Conservation (phyloP, 106 monocot genomes). For the Posidonia australis region DNA sequence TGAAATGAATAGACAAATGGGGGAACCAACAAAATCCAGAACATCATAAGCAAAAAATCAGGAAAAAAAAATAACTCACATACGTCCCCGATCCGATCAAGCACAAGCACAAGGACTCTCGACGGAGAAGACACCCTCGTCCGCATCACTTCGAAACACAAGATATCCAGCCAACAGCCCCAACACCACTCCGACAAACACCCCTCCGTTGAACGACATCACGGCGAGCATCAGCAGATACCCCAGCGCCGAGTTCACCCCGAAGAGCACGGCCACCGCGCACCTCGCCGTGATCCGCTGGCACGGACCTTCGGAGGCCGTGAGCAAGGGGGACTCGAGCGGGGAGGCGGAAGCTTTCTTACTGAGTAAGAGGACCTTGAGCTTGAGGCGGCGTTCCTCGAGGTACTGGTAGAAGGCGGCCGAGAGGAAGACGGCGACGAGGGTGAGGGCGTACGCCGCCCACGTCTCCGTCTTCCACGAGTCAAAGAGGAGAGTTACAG, state of each 20-base stretch:
- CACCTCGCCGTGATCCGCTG: constrained; percentile 14
- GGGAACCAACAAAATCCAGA: neutral
- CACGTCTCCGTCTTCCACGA: constrained; percentile 60
- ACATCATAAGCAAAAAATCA: neutral
- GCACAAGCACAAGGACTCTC: constrained; percentile 73
- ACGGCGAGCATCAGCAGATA: constrained; percentile 94
- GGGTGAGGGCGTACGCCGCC: constrained; percentile 47
- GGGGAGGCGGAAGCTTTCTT: constrained; percentile 6
- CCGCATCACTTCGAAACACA: constrained; percentile 51
- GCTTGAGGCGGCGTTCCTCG: constrained; percentile 50
- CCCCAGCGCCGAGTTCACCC: constrained; percentile 68
- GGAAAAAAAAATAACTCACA: neutral
- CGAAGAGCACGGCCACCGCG: constrained; percentile 39
- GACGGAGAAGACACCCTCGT: constrained; percentile 35
- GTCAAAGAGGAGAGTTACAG: constrained; percentile 78
- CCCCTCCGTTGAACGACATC: constrained; percentile 92
- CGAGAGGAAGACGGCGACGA: constrained; percentile 55
- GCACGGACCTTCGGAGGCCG: constrained; percentile 1
- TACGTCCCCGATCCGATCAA: constrained; percentile 13
- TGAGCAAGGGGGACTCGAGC: constrained; percentile 29
- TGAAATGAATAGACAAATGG: no score
- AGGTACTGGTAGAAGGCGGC: constrained; percentile 88
- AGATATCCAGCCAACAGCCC: constrained; percentile 64
- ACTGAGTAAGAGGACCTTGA: constrained; percentile 34
- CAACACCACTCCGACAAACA: constrained; percentile 46